A percentile compares a stretch with the other conserved stretches of the same genome.
phyloP scores from a whole-genome alignment of 805 yeast species.

The Nakazawaea ishiwadae region DNA sequence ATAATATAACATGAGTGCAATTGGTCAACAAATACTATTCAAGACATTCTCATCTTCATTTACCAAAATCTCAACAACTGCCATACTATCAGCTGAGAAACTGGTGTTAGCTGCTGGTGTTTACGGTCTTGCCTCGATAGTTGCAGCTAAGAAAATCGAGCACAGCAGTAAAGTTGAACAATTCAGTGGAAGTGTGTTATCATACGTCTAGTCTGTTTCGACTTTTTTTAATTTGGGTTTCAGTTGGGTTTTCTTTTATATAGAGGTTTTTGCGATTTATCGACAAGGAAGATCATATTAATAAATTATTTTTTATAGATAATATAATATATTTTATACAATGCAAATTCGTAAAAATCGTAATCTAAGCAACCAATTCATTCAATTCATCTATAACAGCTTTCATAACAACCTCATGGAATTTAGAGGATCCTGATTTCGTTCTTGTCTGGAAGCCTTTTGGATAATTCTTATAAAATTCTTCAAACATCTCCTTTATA shows the following conservation, averaged over 20 bases:
- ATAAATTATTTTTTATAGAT: too few relatives aligned
- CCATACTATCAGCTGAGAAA: conserved; percentile 1
- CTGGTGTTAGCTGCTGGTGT: conserved; percentile 6
- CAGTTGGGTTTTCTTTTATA: not conserved
- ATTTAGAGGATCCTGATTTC: conserved; percentile 5
- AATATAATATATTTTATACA: too few relatives aligned
- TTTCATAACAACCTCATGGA: conserved; percentile 2
- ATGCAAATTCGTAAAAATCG: too few relatives aligned
- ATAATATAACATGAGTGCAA: conserved; percentile 6
- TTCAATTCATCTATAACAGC: conserved; percentile 1
- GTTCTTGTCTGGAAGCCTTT: conserved; percentile 1
- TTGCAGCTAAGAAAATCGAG: conserved; percentile 3
- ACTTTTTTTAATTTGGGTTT: conserved; percentile 1
- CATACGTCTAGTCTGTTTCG: not conserved
- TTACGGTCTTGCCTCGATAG: conserved; percentile 3
- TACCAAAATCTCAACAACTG: not conserved
- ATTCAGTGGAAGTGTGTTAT: conserved; percentile 5
- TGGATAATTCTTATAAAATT: conserved; percentile 6
- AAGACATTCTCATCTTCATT: not conserved
- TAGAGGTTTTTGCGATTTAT: not conserved
- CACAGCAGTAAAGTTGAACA: not conserved
- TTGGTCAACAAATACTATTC: conserved; percentile 9
- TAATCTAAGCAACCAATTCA: not conserved
- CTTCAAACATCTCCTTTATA: conserved; percentile 1
- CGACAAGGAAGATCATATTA: not conserved